Conservation (phyloP, 495 filamentous ascomycete species). For the Penicillium samsonianum region DNA sequence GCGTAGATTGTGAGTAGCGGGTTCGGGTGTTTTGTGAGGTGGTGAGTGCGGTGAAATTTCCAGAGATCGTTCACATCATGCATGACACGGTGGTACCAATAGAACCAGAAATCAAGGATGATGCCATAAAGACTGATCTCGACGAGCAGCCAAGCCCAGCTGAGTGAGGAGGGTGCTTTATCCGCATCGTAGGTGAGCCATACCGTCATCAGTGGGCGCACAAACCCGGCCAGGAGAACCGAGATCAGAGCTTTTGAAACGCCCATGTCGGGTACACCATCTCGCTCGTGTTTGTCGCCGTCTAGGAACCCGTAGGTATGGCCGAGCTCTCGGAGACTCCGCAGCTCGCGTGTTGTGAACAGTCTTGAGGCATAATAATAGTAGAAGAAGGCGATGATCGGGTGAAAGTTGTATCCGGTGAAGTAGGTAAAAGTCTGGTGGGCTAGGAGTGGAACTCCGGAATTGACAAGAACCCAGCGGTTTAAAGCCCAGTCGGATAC, state of each 20-base stretch:
- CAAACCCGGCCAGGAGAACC: slow-evolving; percentile 21
- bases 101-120: slow-evolving; percentile 50
- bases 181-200: slow-evolving; percentile 34
- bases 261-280: slow-evolving; percentile 33
- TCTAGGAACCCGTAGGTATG: slow-evolving; percentile 35
- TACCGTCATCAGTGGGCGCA: slow-evolving; percentile 16
- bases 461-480: slow-evolving; percentile 35
- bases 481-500: slow-evolving; percentile 30
- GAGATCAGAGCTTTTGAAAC: slow-evolving; percentile 31
- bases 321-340: slow-evolving; percentile 35
- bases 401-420: slow-evolving; percentile 32
- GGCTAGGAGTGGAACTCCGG: slow-evolving; percentile 25
- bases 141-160: slow-evolving; percentile 39
- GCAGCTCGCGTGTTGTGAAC: slow-evolving; percentile 34
- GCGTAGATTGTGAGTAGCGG: slow-evolving; percentile 44
- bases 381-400: slow-evolving; percentile 36
- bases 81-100: slow-evolving; percentile 47
- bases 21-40: slow-evolving; percentile 48
- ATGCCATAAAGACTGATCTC: slow-evolving; percentile 44
- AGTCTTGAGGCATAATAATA: slow-evolving; percentile 39
- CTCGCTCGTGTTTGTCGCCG: slow-evolving; percentile 36
- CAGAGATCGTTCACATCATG: slow-evolving; percentile 43
- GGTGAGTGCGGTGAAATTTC: slow-evolving; percentile 47
- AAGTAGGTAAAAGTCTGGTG: slow-evolving; percentile 33
- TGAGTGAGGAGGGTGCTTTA: slow-evolving; percentile 42